Base-by-base conservation (phyloP, 2,329 filamentous ascomycete species). In the Cephalotrichum gorgonifer region DNA sequence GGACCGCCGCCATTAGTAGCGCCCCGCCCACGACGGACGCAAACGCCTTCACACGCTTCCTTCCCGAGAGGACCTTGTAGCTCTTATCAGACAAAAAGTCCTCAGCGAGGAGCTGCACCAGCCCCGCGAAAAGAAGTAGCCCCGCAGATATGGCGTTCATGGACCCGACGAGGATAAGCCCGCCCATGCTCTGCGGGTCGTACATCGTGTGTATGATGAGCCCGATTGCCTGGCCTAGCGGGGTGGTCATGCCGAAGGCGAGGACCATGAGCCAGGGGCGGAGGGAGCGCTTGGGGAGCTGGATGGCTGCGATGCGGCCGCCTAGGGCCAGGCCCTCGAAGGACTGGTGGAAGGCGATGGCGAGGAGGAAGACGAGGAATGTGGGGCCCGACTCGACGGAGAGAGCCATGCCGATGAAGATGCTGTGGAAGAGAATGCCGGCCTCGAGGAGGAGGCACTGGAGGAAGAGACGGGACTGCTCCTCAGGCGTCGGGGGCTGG, bases 251-350 rank as follows among this genome's bases (percentile, higher is more conserved):
- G 20, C 85, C 85, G 57, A 88, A 89, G 2, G 84, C 83, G 14
- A 89, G 66, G 1, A 86, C 85, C 85, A 89, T 88, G 8, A 88
- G 72, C 85, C 85, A 94, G 0, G 93, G 91, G 44, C 86, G 85
- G 2, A 78, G 67, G 0, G 86, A 91, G 3, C 76, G 75, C 20
- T 76, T 75, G 0, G 86, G 79, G 59, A 96, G 95, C 62, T 85
- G 81, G 26, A 95, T 80, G 9, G 86, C 85, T 0, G 88, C 86
- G 57, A 95, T 95, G 51, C 88, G 85, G 41, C 86, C 86, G 6
- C 88, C 88, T 4, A 95, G 77, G 0, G 88, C 88, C 14, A 95
- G 80, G 2, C 88, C 88, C 67, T 95, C 88, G 55, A 95, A 95
- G 1, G 86, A 88, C 67, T 95, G 86, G 60, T 93, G 87, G 64